A percentile compares a stretch with the other conserved stretches of the same genome.
These are phyloP conservation scores for Zelonia costaricensis DNA, from an alignment of 208 protist genomes.

Conservation along the genomic window DNA sequence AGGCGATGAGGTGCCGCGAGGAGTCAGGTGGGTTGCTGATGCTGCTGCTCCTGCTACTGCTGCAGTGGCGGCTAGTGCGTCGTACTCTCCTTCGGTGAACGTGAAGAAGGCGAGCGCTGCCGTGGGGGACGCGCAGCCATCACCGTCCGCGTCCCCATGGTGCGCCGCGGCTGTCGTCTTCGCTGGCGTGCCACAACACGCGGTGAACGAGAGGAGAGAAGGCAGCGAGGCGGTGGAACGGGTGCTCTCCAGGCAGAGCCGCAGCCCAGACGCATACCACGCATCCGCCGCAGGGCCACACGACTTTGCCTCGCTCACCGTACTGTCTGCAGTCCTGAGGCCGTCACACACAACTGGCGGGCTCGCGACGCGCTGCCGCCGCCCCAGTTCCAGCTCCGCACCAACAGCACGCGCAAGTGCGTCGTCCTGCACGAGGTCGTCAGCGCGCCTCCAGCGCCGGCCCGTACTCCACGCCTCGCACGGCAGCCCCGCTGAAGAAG, in stretches of 20 bases:
- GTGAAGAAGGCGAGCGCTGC: slow-evolving; percentile 39
- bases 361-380: too few species aligned
- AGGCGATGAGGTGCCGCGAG: too few species aligned
- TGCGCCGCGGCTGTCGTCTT: neutral
- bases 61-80: slow-evolving; percentile 14
- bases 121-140: neutral
- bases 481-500: too few species aligned
- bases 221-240: slow-evolving; percentile 9
- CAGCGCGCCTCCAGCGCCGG: slow-evolving; percentile 24
- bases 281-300: neutral
- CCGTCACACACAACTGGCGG: too few species aligned
- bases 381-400: neutral
- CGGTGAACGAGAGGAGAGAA: neutral
- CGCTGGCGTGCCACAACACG: neutral
- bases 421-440: slow-evolving; percentile 16
- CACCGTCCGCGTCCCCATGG: too few species aligned
- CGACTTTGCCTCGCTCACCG: too few species aligned
- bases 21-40: too few species aligned
- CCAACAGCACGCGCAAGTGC: slow-evolving; percentile 6
- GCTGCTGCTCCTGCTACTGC: too few species aligned
- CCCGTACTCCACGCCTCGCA: slow-evolving; percentile 7
- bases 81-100: slow-evolving; percentile 54
- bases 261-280: slow-evolving; percentile 1
- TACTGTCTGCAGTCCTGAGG: too few species aligned
- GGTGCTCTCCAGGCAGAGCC: slow-evolving; percentile 4